Percentiles rank a stretch among this genome's conserved stretches.
phyloP scores from a whole-genome alignment of 2,329 filamentous ascomycete species.

The Metarhizium guizhouense region DNA sequence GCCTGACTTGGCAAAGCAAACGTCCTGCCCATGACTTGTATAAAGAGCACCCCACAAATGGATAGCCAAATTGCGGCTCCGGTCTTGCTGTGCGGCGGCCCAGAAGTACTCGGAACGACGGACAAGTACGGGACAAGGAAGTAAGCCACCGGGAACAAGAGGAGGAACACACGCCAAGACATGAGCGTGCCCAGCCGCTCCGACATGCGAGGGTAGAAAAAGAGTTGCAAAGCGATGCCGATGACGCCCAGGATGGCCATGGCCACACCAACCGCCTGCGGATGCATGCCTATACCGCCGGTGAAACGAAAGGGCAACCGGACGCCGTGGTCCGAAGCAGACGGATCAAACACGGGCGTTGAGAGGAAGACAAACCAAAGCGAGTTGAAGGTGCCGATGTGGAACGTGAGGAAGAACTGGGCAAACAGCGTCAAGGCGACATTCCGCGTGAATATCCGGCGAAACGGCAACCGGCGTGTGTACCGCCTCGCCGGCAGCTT shows the following conservation, averaged over 20 bases:
- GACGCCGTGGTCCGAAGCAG: constrained; percentile 20
- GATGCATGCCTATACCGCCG: constrained; percentile 66
- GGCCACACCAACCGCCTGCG: constrained; percentile 63
- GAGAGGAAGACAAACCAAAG: constrained; percentile 72
- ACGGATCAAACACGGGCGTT: constrained; percentile 50
- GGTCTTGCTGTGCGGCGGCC: constrained; percentile 38
- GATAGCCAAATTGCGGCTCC: constrained; percentile 54
- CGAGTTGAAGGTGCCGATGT: constrained; percentile 67
- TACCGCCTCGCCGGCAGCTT: constrained; percentile 24
- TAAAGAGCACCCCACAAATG: constrained; percentile 50
- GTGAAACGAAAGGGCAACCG: constrained; percentile 54
- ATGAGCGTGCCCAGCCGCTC: constrained; percentile 56
- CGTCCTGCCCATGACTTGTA: constrained; percentile 59
- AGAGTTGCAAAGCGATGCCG: constrained; percentile 53
- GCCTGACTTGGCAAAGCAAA: constrained; percentile 44
- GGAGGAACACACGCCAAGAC: constrained; percentile 59
- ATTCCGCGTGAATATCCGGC: constrained; percentile 46
- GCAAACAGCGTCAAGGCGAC: constrained; percentile 47
- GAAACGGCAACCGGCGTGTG: constrained; percentile 40
- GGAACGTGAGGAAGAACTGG: constrained; percentile 62
- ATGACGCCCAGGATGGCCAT: constrained; percentile 69
- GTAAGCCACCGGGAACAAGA: constrained; percentile 64
- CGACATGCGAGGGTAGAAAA: constrained; percentile 62
- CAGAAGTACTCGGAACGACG: constrained; percentile 48
- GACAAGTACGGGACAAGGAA: constrained; percentile 61